A percentile compares a stretch with the other conserved stretches of the same genome.
phyloP scores from a whole-genome alignment of 495 filamentous ascomycete genomes.

The Hyaloscypha bicolor region DNA sequence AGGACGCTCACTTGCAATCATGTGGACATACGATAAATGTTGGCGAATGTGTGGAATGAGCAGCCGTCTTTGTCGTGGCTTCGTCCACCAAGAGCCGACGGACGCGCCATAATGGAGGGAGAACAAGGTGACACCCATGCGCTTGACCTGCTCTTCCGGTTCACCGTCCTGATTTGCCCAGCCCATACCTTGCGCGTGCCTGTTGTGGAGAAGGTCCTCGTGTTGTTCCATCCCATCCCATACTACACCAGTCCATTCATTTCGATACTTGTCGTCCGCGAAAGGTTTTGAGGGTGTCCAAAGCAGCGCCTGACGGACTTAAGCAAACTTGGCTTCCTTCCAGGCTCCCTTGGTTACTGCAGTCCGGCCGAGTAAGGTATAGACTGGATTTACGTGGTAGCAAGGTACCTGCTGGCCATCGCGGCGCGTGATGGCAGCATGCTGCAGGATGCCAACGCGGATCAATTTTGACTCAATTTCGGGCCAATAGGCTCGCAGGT shows the following conservation, averaged over 20 bases:
- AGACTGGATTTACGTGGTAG: background rate
- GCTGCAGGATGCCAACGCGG: no score
- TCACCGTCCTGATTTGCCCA: background rate
- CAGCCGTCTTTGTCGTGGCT: background rate
- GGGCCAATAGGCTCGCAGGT: no score
- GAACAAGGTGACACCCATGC: background rate
- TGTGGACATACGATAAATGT: no score
- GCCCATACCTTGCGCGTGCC: background rate
- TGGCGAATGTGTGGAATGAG: background rate
- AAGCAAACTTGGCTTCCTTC: background rate
- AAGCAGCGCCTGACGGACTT: no score
- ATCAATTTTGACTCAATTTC: no score
- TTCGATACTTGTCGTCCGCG: background rate
- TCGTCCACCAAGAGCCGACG: background rate
- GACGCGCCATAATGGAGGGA: background rate
- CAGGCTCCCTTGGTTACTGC: background rate
- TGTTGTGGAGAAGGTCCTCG: slow-evolving; percentile 2
- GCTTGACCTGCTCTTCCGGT: background rate
- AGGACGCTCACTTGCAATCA: background rate
- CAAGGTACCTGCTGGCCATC: no score
- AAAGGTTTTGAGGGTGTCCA: no score
- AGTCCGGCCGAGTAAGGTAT: background rate
- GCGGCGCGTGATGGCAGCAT: no score
- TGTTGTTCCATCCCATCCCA: background rate
- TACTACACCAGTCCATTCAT: background rate